These are phyloP conservation scores for Omphalea diandra DNA, from an alignment of 441 rosid genomes.

Conservation along the genomic window DNA sequence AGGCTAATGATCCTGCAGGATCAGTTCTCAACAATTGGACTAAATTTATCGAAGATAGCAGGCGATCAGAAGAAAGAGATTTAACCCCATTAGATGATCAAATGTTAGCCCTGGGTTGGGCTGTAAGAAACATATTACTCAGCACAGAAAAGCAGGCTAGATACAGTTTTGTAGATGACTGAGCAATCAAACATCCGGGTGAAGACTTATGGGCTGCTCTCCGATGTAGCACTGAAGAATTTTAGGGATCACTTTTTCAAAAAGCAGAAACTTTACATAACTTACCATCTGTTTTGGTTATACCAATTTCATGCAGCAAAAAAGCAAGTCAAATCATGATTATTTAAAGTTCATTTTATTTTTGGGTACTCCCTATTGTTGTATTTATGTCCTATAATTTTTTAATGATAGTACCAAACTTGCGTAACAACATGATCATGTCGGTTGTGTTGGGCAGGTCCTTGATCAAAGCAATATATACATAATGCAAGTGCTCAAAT, in stretches of 20 bases:
- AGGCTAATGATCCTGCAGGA: constrained; percentile 23
- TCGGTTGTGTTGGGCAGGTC: too few relatives aligned
- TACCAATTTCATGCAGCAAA: not conserved
- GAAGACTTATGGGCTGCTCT: constrained; percentile 3
- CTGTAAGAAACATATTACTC: constrained; percentile 60
- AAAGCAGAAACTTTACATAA: not conserved
- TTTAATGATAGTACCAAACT: too few relatives aligned
- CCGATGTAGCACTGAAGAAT: not conserved
- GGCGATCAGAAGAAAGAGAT: constrained; percentile 34
- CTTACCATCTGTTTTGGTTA: not conserved
- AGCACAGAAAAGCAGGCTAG: constrained; percentile 56
- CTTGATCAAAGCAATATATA: too few relatives aligned
- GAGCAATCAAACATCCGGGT: constrained; percentile 12
- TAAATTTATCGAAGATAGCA: constrained; percentile 46
- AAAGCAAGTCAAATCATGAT: not conserved
- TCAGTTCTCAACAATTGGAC: constrained; percentile 38
- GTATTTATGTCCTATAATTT: too few relatives aligned
- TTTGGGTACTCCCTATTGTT: too few relatives aligned
- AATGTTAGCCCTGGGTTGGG: constrained; percentile 65
- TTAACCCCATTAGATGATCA: constrained; percentile 39
- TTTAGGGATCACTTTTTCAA: not conserved
- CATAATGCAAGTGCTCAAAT: too few relatives aligned
- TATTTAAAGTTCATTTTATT: not conserved
- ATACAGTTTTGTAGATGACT: constrained; percentile 60
- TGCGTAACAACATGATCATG: too few relatives aligned